Percentiles rank a stretch among this genome's conserved stretches.
phyloP scores from a whole-genome alignment of 177 flowering plant species.

The Vitis hybrid region DNA sequence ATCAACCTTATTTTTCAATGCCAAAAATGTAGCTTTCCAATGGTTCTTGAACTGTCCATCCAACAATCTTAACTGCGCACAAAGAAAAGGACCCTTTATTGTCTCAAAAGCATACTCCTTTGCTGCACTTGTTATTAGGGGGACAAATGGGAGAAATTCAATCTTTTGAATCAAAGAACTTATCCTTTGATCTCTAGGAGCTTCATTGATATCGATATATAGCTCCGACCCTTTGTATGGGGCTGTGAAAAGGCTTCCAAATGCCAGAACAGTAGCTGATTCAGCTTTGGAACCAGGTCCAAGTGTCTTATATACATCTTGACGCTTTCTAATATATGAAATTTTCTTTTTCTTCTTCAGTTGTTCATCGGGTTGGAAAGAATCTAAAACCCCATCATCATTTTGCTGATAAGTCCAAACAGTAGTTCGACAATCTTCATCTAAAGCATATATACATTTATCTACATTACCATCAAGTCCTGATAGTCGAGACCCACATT shows the following conservation, averaged over 20 bases:
- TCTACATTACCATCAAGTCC: slow-evolving; percentile 51
- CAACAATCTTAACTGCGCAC: slow-evolving; percentile 89
- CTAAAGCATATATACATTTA: slow-evolving; percentile 66
- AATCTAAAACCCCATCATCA: slow-evolving; percentile 55
- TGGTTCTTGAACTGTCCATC: slow-evolving; percentile 99
- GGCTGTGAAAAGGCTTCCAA: slow-evolving; percentile 88
- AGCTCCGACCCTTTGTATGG: slow-evolving; percentile 83
- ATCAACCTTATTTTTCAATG: slow-evolving; percentile 57
- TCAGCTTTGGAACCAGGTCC: slow-evolving; percentile 77
- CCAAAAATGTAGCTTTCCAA: slow-evolving; percentile 66
- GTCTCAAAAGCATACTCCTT: slow-evolving; percentile 48
- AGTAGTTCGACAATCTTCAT: slow-evolving; percentile 82
- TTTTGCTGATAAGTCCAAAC: slow-evolving; percentile 83
- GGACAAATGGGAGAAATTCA: slow-evolving; percentile 73
- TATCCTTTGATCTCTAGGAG: slow-evolving; percentile 57
- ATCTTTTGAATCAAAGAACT: slow-evolving; percentile 55
- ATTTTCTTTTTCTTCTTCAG: slow-evolving; percentile 68
- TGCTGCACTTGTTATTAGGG: slow-evolving; percentile 71
- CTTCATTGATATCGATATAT: slow-evolving; percentile 69
- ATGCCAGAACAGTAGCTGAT: slow-evolving; percentile 62
- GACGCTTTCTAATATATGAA: slow-evolving; percentile 62
- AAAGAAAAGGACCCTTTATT: slow-evolving; percentile 74
- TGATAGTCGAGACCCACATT: slow-evolving; percentile 74
- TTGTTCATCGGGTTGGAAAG: slow-evolving; percentile 85
- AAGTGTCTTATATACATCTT: slow-evolving; percentile 66